These are phyloP conservation scores for Afroboletus lepidellus DNA, from an alignment of 1,284 basidiomycete genomes.

Conservation along the genomic window DNA sequence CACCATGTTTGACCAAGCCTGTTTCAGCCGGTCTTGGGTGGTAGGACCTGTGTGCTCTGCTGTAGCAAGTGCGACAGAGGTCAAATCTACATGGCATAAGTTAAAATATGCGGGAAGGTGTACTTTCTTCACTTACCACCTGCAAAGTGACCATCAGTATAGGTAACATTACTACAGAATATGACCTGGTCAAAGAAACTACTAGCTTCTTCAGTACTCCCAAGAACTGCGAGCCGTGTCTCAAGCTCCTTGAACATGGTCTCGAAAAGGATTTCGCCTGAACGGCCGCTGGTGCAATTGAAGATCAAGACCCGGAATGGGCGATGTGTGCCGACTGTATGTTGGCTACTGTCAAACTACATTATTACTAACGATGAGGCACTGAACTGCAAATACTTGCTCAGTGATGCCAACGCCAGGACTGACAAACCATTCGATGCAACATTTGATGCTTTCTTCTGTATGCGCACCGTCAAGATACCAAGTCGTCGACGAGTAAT, in stretches of 20 bases:
- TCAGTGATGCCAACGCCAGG: conserved; percentile 47
- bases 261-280: conserved; percentile 71
- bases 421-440: conserved; percentile 82
- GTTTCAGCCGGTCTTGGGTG: conserved; percentile 74
- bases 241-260: conserved; percentile 53
- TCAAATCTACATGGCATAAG: conserved; percentile 56
- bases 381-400: conserved; percentile 23
- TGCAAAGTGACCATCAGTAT: conserved; percentile 85
- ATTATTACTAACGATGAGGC: conserved; percentile 4
- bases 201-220: conserved; percentile 37
- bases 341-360: background rate
- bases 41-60: conserved; percentile 66
- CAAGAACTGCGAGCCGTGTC: conserved; percentile 45
- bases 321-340: conserved; percentile 7
- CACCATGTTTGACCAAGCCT: conserved; percentile 69
- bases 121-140: conserved; percentile 58
- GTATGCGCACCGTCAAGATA: conserved; percentile 97
- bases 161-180: conserved; percentile 97
- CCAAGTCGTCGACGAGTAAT: conserved; percentile 62
- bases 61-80: conserved; percentile 63
- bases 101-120: background rate
- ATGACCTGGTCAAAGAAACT: conserved; percentile 81
- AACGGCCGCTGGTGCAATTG: conserved; percentile 93
- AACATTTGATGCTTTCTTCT: conserved; percentile 83
- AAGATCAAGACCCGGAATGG: conserved; percentile 76